Percentiles rank a stretch among this genome's conserved stretches.
Conservation (phyloP, 495 filamentous ascomycete species). For the Podospora sp. region DNA sequence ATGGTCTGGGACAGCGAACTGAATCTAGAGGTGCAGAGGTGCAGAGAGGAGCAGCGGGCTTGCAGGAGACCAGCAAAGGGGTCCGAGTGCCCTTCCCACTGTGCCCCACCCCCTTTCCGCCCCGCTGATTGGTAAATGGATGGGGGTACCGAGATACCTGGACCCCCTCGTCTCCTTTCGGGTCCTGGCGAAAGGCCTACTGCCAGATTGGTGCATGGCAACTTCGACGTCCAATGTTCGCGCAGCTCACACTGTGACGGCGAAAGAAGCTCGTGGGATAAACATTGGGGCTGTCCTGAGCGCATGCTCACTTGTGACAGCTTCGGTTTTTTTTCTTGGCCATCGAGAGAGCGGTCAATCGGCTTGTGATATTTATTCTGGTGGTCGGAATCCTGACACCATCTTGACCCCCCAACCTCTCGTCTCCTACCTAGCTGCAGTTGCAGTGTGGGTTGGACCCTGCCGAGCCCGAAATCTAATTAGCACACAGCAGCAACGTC, state of each 20-base stretch:
- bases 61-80: constrained; percentile 19
- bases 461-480: constrained; percentile 10
- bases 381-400: not conserved
- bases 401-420: not conserved
- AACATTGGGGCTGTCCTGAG: not conserved
- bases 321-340: not conserved
- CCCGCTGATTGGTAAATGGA: constrained; percentile 33
- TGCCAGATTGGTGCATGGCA: constrained; percentile 8
- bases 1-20: constrained; percentile 14
- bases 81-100: constrained; percentile 33
- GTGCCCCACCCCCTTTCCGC: constrained; percentile 14
- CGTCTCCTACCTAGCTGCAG: not conserved
- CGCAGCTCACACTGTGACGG: constrained; percentile 23
- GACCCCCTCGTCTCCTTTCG: constrained; percentile 19
- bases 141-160: constrained; percentile 22
- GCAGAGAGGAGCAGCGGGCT: constrained; percentile 20
- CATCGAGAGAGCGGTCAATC: not conserved
- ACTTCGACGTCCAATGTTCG: constrained; percentile 9
- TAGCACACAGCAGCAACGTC: not conserved
- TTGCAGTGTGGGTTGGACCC: not conserved
- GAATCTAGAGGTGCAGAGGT: constrained; percentile 22
- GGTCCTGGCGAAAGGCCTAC: constrained; percentile 1
- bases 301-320: constrained; percentile 3
- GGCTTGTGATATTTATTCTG: not conserved
- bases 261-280: not conserved